These are phyloP conservation scores for Inosperma sp. DNA, from an alignment of 768 basidiomycete genomes.

Conservation along the genomic window DNA sequence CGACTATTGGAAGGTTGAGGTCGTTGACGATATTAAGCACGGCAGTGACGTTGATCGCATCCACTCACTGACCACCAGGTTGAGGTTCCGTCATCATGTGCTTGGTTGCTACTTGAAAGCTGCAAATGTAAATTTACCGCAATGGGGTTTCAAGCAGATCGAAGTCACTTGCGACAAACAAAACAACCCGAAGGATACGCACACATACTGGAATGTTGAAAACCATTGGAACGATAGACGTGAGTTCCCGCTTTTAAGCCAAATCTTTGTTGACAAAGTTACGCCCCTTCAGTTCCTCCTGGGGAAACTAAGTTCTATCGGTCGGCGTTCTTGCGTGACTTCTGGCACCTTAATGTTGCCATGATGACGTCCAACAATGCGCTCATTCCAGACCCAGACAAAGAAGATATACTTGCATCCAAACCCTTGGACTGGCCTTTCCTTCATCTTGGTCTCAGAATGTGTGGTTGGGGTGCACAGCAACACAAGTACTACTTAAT, in stretches of 20 bases:
- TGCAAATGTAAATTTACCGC: constrained; percentile 82
- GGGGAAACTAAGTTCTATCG: constrained; percentile 80
- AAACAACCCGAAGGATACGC: constrained; percentile 71
- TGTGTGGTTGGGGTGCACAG: constrained; percentile 93
- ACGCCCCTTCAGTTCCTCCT: constrained; percentile 58
- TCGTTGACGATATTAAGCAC: constrained; percentile 83
- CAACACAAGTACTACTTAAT: constrained; percentile 92
- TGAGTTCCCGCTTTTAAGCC: constrained; percentile 40
- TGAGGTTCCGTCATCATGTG: constrained; percentile 74
- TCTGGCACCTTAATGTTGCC: constrained; percentile 98
- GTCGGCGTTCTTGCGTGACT: constrained; percentile 93
- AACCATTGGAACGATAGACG: constrained; percentile 94
- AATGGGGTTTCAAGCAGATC: constrained; percentile 99
- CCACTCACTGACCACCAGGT: constrained; percentile 85
- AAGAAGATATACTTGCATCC: constrained; percentile 95
- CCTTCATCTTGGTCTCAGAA: constrained; percentile 82
- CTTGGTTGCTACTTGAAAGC: constrained; percentile 89
- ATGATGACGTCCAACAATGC: constrained; percentile 99
- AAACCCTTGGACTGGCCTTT: constrained; percentile 93
- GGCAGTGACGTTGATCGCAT: constrained; percentile 62
- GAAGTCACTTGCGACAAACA: constrained; percentile 93
- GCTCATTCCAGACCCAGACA: constrained; percentile 94
- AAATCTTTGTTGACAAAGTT: background rate
- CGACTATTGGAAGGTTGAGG: constrained; percentile 90
- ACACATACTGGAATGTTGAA: constrained; percentile 98